A percentile compares a stretch with the other conserved stretches of the same genome.
Conservation (phyloP, 768 basidiomycete genomes). For the Kockovaella imperatae region DNA sequence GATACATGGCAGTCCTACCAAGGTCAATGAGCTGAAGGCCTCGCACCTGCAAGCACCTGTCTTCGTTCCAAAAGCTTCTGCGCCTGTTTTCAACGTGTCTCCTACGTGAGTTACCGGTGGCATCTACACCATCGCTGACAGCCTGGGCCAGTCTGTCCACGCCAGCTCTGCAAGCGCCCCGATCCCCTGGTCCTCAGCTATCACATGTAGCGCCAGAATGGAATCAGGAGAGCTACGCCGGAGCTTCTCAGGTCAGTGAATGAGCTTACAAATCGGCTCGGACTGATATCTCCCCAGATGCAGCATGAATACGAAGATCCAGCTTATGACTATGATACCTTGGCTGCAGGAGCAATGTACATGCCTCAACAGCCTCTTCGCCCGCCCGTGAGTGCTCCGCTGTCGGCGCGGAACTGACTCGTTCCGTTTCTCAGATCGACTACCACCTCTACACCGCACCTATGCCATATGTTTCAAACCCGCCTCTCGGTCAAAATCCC, state of each 20-base stretch:
- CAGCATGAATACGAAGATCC: conserved; percentile 19
- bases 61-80: conserved; percentile 37
- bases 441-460: conserved; percentile 82
- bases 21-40: conserved; percentile 15
- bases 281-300: conserved; percentile 14
- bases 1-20: conserved; percentile 6
- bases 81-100: conserved; percentile 14
- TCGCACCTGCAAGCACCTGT: conserved; percentile 36
- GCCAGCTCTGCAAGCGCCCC: too few relatives aligned
- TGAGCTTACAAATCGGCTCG: too few relatives aligned
- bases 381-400: conserved; percentile 57
- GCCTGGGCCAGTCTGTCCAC: conserved; percentile 6
- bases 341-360: too few relatives aligned
- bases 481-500: conserved; percentile 45
- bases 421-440: conserved; percentile 56
- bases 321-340: too few relatives aligned
- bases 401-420: conserved; percentile 3
- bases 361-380: conserved; percentile 42
- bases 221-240: too few relatives aligned
- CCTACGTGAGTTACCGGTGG: conserved; percentile 16
- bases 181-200: too few relatives aligned
- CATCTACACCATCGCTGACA: neutral
- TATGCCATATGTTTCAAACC: conserved; percentile 54
- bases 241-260: too few relatives aligned
- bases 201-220: too few relatives aligned